Conservation (phyloP, 768 basidiomycete species). For the Boletus vinaceobasis region DNA sequence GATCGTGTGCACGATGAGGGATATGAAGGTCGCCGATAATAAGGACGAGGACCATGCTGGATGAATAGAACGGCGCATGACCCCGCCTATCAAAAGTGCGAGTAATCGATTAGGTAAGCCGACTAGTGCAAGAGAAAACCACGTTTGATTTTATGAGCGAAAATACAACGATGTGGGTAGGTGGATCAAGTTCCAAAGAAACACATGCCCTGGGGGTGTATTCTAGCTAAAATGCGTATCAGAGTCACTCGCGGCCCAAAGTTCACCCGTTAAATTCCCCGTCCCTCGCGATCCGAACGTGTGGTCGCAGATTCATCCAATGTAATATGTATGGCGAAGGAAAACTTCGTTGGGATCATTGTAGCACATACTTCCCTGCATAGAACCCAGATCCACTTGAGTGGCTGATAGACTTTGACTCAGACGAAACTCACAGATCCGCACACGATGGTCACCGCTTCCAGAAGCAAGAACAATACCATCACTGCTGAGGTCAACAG, state of each 20-base stretch:
- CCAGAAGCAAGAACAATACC: conserved; percentile 35
- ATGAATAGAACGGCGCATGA: conserved; percentile 1
- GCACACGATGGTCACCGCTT: conserved; percentile 35
- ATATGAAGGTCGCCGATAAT: conserved; percentile 98
- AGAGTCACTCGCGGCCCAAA: conserved; percentile 3
- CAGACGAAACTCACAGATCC: conserved; percentile 33
- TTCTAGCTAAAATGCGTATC: neutral
- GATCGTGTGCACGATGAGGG: conserved; percentile 83
- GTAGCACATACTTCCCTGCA: conserved; percentile 27
- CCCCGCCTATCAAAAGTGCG: neutral
- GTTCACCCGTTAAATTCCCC: conserved; percentile 1
- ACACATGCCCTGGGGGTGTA: neutral
- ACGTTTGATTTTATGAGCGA: neutral
- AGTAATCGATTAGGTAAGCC: conserved; percentile 25
- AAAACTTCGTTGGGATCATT: conserved; percentile 15
- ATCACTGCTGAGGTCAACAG: conserved; percentile 35
- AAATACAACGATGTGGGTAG: neutral
- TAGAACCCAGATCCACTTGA: conserved; percentile 9
- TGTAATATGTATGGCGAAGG: neutral
- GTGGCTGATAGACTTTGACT: conserved; percentile 12
- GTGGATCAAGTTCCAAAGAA: neutral
- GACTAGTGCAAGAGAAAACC: neutral
- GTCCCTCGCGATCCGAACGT: conserved; percentile 8
- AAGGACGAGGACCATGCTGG: conserved; percentile 75
- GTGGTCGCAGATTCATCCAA: neutral